phyloP scores from a whole-genome alignment of 768 basidiomycete species.

The Candolleomyces efflorescens region DNA sequence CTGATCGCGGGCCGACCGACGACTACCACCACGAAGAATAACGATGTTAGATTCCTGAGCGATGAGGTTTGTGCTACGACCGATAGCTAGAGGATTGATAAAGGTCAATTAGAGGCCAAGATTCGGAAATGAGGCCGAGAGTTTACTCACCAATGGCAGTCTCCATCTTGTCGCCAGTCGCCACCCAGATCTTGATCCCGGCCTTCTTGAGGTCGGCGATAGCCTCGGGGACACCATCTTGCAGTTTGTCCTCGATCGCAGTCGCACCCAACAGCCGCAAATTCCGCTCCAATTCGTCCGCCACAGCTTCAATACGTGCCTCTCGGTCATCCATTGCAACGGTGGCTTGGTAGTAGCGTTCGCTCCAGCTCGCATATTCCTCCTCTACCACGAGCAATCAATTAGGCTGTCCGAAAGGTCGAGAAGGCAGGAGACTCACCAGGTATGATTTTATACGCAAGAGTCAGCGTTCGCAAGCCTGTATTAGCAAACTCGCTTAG shows the following conservation, averaged over 20 bases:
- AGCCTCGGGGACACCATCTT: slow-evolving; percentile 95
- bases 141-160: slow-evolving; percentile 78
- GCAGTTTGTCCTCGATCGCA: slow-evolving; percentile 93
- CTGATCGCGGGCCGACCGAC: slow-evolving; percentile 69
- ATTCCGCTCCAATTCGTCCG: slow-evolving; percentile 75
- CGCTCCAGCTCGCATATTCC: slow-evolving; percentile 75
- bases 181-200: slow-evolving; percentile 97
- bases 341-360: slow-evolving; percentile 75
- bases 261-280: slow-evolving; percentile 86
- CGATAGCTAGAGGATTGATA: slow-evolving; percentile 66
- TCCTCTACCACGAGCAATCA: slow-evolving; percentile 40
- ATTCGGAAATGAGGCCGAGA: neutral
- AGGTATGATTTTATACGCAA: slow-evolving; percentile 81
- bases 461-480: slow-evolving; percentile 84
- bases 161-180: slow-evolving; percentile 96
- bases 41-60: slow-evolving; percentile 86
- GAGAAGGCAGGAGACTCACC: slow-evolving; percentile 36
- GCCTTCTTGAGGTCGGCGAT: slow-evolving; percentile 93
- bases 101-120: neutral
- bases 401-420: neutral
- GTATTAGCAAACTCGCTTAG: slow-evolving; percentile 83
- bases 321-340: slow-evolving; percentile 78
- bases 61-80: slow-evolving; percentile 93
- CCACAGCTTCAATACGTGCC: slow-evolving; percentile 67
- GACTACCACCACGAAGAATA: slow-evolving; percentile 75